Evolutionary conservation across 176 grass and related monocot genomes (phyloP).

Genomic region (Neostapfia colusana): DNA sequence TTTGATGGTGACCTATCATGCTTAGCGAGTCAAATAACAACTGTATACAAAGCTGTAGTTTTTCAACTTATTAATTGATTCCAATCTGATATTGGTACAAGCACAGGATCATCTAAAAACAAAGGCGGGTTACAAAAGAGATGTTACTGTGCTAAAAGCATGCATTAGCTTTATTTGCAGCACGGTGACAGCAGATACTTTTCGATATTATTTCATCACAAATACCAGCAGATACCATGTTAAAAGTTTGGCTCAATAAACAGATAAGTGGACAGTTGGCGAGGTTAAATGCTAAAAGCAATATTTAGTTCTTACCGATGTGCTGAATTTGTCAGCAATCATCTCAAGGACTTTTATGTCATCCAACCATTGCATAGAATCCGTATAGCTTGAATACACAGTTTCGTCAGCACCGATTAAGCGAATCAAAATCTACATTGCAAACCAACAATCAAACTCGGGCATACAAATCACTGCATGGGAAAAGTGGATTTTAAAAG

Average conservation of each 20-base stretch:
- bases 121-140: too few species aligned
- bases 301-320: conserved; percentile 69
- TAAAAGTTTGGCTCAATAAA: conserved; percentile 28
- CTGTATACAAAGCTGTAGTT: background rate
- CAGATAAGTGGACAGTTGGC: background rate
- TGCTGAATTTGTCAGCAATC: conserved; percentile 95
- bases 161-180: background rate
- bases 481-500: background rate
- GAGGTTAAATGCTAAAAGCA: conserved; percentile 38
- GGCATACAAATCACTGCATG: background rate
- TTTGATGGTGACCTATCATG: conserved; percentile 2
- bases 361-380: conserved; percentile 94
- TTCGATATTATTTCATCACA: background rate
- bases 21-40: conserved; percentile 15
- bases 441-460: conserved; percentile 30
- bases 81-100: conserved; percentile 1
- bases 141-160: conserved; percentile 4
- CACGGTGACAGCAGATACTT: conserved; percentile 3
- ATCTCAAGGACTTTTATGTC: conserved; percentile 92
- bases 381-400: conserved; percentile 70
- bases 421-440: conserved; percentile 75
- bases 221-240: conserved; percentile 3
- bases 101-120: conserved; percentile 11
- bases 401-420: conserved; percentile 90
- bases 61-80: background rate